Percentiles rank a stretch among this genome's conserved stretches.
phyloP scores from a whole-genome alignment of 345 rosid species.

The Microthlaspi erraticum region DNA sequence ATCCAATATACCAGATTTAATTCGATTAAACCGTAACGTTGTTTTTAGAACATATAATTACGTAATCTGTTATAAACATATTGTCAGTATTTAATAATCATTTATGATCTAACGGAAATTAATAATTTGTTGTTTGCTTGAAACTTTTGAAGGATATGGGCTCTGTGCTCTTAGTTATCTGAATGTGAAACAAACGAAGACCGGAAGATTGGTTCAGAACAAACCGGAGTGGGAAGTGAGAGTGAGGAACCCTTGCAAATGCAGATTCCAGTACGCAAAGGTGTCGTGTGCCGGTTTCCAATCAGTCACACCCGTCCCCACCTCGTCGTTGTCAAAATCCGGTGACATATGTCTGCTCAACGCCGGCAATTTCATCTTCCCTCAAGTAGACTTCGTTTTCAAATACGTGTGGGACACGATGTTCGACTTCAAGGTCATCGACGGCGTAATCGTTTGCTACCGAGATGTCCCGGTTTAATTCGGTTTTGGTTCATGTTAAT shows the following conservation, averaged over 20 bases:
- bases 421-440: constrained; percentile 20
- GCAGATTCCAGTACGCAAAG: constrained; percentile 3
- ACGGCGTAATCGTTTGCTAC: background rate
- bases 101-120: background rate
- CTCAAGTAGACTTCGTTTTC: constrained; percentile 4
- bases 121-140: background rate
- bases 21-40: too few species aligned
- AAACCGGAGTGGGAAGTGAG: constrained; percentile 43
- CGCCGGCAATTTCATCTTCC: constrained; percentile 16
- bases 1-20: too few species aligned
- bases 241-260: constrained; percentile 26
- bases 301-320: constrained; percentile 14
- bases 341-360: constrained; percentile 24
- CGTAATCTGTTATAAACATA: too few species aligned
- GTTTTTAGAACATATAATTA: too few species aligned
- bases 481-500: background rate
- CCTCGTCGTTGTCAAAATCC: background rate
- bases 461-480: background rate
- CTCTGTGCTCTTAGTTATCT: background rate
- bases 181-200: constrained; percentile 28
- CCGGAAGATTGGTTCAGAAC: constrained; percentile 29
- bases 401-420: constrained; percentile 29
- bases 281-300: constrained; percentile 31
- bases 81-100: too few species aligned
- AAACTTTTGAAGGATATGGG: constrained; percentile 33